A percentile compares a stretch with the other conserved stretches of the same genome.
phyloP scores from a whole-genome alignment of 1,284 basidiomycete genomes.

The Tylopilus sp. region DNA sequence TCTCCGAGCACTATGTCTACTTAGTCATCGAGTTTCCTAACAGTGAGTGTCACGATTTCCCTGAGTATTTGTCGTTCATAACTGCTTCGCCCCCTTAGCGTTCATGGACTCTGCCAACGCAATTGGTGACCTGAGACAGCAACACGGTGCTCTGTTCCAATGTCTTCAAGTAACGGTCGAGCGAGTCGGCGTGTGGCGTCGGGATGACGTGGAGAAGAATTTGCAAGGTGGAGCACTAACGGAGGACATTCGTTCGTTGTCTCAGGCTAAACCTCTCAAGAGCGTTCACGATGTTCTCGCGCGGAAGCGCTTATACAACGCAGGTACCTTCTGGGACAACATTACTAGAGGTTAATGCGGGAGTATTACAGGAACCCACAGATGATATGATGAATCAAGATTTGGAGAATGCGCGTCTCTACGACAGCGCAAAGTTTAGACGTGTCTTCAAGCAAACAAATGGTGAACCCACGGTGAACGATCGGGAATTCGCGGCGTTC shows the following conservation, averaged over 20 bases:
- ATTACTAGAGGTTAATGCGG: too few species aligned
- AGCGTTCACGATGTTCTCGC: too few species aligned
- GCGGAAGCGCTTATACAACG: too few species aligned
- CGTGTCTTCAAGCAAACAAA: too few species aligned
- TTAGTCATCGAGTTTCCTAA: background rate
- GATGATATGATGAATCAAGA: background rate
- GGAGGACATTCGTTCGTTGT: too few species aligned
- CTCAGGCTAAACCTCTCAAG: background rate
- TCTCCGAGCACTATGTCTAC: background rate
- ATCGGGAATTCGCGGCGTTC: conserved; percentile 1
- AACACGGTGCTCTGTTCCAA: background rate
- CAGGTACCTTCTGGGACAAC: too few species aligned
- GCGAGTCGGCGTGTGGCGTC: background rate
- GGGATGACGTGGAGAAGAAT: background rate
- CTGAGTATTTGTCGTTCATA: background rate
- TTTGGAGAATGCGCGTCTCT: background rate
- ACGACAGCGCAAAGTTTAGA: background rate
- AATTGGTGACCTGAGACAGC: background rate
- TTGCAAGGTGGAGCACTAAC: too few species aligned
- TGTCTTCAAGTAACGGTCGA: background rate
- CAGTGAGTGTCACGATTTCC: background rate
- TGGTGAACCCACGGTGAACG: fast-evolving
- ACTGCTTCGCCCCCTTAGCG: background rate
- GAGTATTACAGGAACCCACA: too few species aligned
- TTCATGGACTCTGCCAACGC: background rate